Evolutionary conservation across 192 early-diverging fungal species (phyloP).

Genomic region (Jimgerdemannia lactiflua): DNA sequence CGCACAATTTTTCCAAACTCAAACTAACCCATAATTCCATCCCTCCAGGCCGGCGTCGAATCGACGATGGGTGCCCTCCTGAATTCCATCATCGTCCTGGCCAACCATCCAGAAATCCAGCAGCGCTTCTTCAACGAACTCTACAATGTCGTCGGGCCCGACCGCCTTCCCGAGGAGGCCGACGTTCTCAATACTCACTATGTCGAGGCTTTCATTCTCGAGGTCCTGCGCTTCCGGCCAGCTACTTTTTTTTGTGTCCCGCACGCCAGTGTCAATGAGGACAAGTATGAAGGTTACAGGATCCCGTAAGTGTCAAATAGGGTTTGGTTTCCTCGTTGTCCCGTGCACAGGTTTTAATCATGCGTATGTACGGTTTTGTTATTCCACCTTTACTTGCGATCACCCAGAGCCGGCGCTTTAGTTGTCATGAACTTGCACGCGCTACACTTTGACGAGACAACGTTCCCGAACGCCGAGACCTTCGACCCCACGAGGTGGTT

Average conservation of each 20-base stretch:
- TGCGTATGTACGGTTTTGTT: neutral
- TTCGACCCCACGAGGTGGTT: neutral
- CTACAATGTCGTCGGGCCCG: neutral
- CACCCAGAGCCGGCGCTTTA: neutral
- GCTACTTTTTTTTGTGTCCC: neutral
- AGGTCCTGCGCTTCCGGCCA: neutral
- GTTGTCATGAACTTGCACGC: slow-evolving; percentile 1
- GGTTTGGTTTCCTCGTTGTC: neutral
- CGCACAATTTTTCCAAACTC: too few species aligned
- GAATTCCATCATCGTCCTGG: neutral
- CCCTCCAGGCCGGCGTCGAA: neutral
- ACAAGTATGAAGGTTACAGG: neutral
- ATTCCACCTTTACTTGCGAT: too few species aligned
- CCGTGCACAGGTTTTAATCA: neutral
- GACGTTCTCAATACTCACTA: neutral
- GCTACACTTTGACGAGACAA: neutral
- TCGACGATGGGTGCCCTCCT: neutral
- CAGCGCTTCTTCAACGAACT: neutral
- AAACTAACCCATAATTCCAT: too few species aligned
- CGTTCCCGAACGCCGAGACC: neutral
- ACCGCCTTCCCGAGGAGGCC: neutral
- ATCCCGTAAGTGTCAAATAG: neutral
- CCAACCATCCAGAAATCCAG: neutral
- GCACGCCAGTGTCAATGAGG: neutral
- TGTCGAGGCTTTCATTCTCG: neutral